Evolutionary conservation across 2,329 filamentous ascomycete genomes (phyloP).

Genomic region (Scedosporium apiospermum): DNA sequence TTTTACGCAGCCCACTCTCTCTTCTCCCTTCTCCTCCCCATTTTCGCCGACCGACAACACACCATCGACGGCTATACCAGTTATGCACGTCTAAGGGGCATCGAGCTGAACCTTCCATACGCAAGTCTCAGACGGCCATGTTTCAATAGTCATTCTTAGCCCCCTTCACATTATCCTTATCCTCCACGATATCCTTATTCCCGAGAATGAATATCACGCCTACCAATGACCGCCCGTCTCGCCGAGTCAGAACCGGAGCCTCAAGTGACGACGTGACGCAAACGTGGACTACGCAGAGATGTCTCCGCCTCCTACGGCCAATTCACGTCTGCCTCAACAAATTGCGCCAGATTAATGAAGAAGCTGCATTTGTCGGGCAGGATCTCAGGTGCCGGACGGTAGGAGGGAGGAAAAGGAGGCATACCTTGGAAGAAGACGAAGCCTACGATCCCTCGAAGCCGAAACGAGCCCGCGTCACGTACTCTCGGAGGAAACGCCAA

Average conservation of each 20-base stretch:
- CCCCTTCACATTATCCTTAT: background rate
- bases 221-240: background rate
- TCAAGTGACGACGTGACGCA: slow-evolving; percentile 13
- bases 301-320: slow-evolving; percentile 36
- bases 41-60: background rate
- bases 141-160: background rate
- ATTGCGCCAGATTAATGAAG: background rate
- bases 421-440: background rate
- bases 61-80: background rate
- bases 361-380: background rate
- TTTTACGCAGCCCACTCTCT: no score
- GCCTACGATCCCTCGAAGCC: background rate
- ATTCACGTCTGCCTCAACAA: slow-evolving; percentile 29
- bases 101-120: background rate
- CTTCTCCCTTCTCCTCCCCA: no score
- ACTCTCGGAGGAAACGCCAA: slow-evolving; percentile 4
- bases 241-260: background rate
- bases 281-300: slow-evolving; percentile 38
- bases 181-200: background rate
- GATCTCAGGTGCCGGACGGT: background rate
- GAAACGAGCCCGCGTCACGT: slow-evolving; percentile 2
- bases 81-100: no score
- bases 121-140: background rate
- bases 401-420: background rate
- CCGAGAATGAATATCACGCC: slow-evolving; percentile 5